These are phyloP conservation scores for Mrakia hoshinonis DNA, from an alignment of 768 basidiomycete species.

Conservation along the genomic window DNA sequence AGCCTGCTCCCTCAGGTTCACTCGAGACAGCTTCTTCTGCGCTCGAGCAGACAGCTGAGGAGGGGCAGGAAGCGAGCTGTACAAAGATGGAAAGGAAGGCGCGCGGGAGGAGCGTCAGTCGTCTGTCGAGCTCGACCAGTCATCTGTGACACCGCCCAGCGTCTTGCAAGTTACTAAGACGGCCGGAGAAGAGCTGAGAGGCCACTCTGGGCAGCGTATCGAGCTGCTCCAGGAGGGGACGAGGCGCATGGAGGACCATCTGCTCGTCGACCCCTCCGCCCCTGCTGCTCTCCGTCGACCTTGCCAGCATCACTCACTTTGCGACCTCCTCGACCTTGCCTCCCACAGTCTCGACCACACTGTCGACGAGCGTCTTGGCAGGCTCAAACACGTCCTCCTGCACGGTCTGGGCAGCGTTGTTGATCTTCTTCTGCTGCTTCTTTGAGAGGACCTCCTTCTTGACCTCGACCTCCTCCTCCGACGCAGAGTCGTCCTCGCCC, in stretches of 20 bases:
- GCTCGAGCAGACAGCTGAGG: conserved; percentile 17
- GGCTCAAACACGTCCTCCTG: background rate
- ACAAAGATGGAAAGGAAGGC: background rate
- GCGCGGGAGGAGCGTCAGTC: background rate
- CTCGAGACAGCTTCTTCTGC: conserved; percentile 18
- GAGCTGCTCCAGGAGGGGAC: background rate
- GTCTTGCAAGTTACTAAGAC: no score
- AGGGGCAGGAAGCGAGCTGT: background rate
- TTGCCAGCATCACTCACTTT: background rate
- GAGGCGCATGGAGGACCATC: background rate
- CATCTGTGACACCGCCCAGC: no score
- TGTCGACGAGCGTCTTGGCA: background rate
- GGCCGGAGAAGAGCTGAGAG: background rate
- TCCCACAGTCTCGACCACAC: background rate
- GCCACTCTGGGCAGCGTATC: background rate
- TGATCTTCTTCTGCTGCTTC: background rate
- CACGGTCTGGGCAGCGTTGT: background rate
- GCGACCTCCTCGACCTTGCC: background rate
- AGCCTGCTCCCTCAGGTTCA: conserved; percentile 6
- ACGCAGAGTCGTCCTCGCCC: conserved; percentile 22
- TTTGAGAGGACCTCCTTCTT: background rate
- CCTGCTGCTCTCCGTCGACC: no score
- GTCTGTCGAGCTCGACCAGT: background rate
- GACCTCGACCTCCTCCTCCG: conserved; percentile 1
- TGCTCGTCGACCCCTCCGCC: background rate